Percentiles rank a stretch among this genome's conserved stretches.
These are phyloP conservation scores for Triadica sebifera DNA, from an alignment of 345 rosid species.

Conservation along the genomic window DNA sequence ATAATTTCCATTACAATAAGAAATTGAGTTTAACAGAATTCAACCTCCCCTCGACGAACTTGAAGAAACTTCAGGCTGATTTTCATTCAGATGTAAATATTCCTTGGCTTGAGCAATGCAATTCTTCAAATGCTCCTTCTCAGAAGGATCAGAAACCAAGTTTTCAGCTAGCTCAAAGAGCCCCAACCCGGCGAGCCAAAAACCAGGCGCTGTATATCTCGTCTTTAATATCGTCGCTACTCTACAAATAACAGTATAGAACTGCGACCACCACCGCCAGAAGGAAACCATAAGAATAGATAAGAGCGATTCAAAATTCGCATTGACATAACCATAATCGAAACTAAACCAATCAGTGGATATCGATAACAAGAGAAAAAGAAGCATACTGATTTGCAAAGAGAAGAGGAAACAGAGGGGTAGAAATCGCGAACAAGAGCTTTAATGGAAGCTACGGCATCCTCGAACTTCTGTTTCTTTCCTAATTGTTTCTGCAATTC, in stretches of 20 bases:
- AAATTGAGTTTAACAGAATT: neutral
- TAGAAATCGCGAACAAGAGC: slow-evolving; percentile 49
- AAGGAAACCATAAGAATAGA: neutral
- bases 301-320: neutral
- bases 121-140: slow-evolving; percentile 58
- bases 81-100: slow-evolving; percentile 46
- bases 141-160: slow-evolving; percentile 51
- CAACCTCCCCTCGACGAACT: slow-evolving; percentile 45
- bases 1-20: too few species aligned
- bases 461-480: slow-evolving; percentile 78
- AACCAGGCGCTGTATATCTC: slow-evolving; percentile 79
- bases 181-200: slow-evolving; percentile 75
- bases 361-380: neutral
- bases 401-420: slow-evolving; percentile 58
- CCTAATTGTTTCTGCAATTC: slow-evolving; percentile 76
- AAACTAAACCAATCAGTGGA: neutral
- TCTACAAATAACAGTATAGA: slow-evolving; percentile 70
- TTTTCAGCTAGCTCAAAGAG: slow-evolving; percentile 62
- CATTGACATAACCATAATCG: neutral
- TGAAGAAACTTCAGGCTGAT: slow-evolving; percentile 31
- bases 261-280: slow-evolving; percentile 33
- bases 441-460: slow-evolving; percentile 61
- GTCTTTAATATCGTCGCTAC: slow-evolving; percentile 77
- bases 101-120: slow-evolving; percentile 71
- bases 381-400: slow-evolving; percentile 51